Evolutionary conservation across 768 basidiomycete genomes (phyloP), one percentile per base, ranked within the genome.

Genomic region (Suillus hirtellus): DNA sequence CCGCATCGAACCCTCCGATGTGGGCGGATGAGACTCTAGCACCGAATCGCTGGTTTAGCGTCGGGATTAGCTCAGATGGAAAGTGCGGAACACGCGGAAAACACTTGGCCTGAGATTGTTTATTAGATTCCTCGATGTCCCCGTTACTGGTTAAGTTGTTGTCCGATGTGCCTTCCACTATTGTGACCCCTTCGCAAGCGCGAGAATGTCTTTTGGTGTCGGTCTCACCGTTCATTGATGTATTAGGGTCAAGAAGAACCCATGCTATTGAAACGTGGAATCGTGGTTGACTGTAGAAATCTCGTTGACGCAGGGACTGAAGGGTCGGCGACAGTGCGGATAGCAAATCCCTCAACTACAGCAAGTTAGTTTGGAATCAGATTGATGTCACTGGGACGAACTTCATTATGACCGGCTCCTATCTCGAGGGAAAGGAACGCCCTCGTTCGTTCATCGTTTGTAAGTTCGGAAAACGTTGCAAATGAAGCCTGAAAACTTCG

Each of bases 191-290:
- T 40, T 42, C 38, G 6, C 19, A 42, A 15, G 17, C 11, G 24
- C 9, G 5, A 31, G 24, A 38, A 31, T 27, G 60, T 52, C 24
- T 27, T 42, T 19, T 15, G 19, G 38, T 24, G 24, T 42, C 17
- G 40, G 8, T 6, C 1, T 58, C 17, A 12, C 38, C 17, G 17
- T 58, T 42, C 40, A 27, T 11, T 19, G 65, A 38, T 10, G 65
- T 52, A 38, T 61, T 19, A 47, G 65, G 65, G 40, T 84, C 79
- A 58, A 93, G 83, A 50, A 94, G 80, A 15, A 88, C 86, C 95
- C 96, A 97, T 11, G 88, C 93, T 61, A 97, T 86, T 2, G 94
- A 96, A 14, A 90, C 84, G 71, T 98, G 96, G 70, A 95, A 97
- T 52, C 88, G 85, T 21, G 96, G 94, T 37, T 85, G 77, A 40